Evolutionary conservation across 768 basidiomycete species (phyloP).

Genomic region (Candolleomyces aberdarensis): DNA sequence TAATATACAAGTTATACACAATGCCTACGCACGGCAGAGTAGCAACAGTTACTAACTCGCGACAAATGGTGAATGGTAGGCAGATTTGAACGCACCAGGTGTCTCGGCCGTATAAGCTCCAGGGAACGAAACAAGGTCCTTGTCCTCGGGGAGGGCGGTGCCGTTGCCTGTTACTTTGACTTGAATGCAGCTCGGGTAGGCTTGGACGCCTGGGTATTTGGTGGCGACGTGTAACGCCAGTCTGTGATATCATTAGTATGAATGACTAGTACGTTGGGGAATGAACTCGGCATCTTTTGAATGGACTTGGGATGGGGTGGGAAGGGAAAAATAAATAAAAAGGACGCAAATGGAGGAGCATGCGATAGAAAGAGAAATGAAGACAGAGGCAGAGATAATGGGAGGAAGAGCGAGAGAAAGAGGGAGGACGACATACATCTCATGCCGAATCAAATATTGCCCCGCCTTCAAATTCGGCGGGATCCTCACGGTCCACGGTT

Average conservation of each 20-base stretch:
- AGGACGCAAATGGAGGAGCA: too few species aligned
- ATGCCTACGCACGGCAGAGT: conserved; percentile 18
- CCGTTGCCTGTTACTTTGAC: conserved; percentile 43
- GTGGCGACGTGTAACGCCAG: conserved; percentile 17
- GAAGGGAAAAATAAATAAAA: too few species aligned
- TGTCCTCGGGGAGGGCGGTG: conserved; percentile 29
- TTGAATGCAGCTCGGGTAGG: conserved; percentile 45
- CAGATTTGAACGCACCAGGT: conserved; percentile 9
- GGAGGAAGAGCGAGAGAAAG: too few species aligned
- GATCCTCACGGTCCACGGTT: conserved; percentile 42
- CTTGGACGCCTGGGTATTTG: conserved; percentile 37
- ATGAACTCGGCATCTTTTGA: too few species aligned
- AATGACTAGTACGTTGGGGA: too few species aligned
- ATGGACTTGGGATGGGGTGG: too few species aligned
- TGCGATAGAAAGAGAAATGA: background rate
- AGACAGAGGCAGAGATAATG: background rate
- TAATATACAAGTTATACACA: conserved; percentile 4
- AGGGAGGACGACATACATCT: conserved; percentile 27
- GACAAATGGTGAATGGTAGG: background rate
- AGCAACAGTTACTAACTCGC: background rate
- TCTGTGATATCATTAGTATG: background rate
- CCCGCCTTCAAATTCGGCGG: conserved; percentile 39
- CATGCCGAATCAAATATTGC: conserved; percentile 46
- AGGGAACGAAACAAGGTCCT: conserved; percentile 45
- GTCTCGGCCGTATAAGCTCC: conserved; percentile 34